Base-by-base conservation (phyloP, 225 moss, liverwort and hornwort species). In the Pseudoscleropodium purum region DNA sequence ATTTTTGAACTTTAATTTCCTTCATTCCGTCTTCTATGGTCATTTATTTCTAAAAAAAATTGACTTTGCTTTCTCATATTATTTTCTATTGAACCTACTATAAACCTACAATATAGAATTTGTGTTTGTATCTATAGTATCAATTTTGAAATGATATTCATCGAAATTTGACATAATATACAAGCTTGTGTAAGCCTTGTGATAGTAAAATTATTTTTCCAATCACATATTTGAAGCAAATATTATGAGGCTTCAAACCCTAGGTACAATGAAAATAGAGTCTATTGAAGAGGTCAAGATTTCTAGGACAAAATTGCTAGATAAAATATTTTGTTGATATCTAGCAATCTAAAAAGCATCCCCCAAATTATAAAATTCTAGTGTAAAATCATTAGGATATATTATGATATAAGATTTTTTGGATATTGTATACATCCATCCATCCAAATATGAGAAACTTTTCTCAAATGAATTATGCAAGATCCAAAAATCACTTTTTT, bases 211-310 rank as follows among this genome's bases (percentile, higher is more conserved):
- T 17, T 74, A 18, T 47, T 75, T 43, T 30, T 47, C 1, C 5
- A 2, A 73, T 73, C 0, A 43, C 0, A 27, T 45, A 30, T 18
- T 3, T 2, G 0, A 19, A 31, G 26, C 26, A 72, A 72, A 26
- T 41, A 8, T 41, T 72, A 26, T 3, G 1, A 5, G 26, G 15
- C 26, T 72, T 49, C 31, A 75, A 75, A 49, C 2, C 30, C 19
- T 19, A 49, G 1, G 0, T 0, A 0, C 31, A 75, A 49, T 13
- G 5, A 20, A 30, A 51, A 1, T 5, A 7, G 13, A 4, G 4
- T 1, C 20, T 75, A 4, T 2, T 75, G 1, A 6, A 75, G 18
- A 11, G 0, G 4, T 49, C 12, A 75, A 33, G 7, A 7, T 33
- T 33, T 31, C 19, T 31, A 75, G 2, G 33, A 7, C 4, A 75